A percentile compares a stretch with the other conserved stretches of the same genome.
Conservation (phyloP, 805 yeast species). For the Suhomyces sp. region DNA sequence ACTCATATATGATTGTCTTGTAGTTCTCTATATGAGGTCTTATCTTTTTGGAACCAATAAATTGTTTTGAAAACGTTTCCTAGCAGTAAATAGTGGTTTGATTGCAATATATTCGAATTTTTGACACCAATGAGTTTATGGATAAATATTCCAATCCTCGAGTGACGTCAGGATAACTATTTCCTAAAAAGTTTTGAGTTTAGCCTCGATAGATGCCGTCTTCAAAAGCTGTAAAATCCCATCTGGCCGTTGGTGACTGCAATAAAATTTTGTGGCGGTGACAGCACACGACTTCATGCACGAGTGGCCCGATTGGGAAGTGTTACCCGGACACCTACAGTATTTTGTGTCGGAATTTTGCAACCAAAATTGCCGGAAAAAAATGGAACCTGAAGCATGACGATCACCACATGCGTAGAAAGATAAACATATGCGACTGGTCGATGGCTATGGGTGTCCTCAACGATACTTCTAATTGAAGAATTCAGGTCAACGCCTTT, state of each 20-base stretch:
- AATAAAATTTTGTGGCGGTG: conserved; percentile 7
- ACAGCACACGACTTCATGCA: conserved; percentile 3
- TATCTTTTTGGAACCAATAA: neutral
- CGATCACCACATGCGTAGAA: neutral
- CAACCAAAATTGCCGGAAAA: conserved; percentile 1
- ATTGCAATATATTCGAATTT: neutral
- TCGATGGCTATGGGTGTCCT: neutral
- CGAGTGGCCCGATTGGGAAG: conserved; percentile 2
- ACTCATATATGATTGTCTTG: neutral
- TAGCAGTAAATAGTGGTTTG: neutral
- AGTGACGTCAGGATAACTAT: neutral
- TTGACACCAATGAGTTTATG: neutral
- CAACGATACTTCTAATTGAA: neutral
- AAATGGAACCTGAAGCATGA: neutral
- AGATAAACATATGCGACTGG: neutral
- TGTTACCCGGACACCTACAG: conserved; percentile 1
- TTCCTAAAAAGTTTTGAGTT: neutral
- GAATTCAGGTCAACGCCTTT: too few species aligned
- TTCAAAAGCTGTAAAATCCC: conserved; percentile 4
- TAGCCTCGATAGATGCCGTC: neutral
- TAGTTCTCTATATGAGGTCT: neutral
- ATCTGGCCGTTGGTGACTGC: conserved; percentile 8
- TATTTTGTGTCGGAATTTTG: conserved; percentile 3
- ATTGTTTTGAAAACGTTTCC: neutral
- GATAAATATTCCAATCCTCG: neutral